Percentiles rank a stretch among this genome's conserved stretches.
These are phyloP conservation scores for Polytrichum commune DNA, from an alignment of 225 moss, liverwort and hornwort species.

Conservation along the genomic window DNA sequence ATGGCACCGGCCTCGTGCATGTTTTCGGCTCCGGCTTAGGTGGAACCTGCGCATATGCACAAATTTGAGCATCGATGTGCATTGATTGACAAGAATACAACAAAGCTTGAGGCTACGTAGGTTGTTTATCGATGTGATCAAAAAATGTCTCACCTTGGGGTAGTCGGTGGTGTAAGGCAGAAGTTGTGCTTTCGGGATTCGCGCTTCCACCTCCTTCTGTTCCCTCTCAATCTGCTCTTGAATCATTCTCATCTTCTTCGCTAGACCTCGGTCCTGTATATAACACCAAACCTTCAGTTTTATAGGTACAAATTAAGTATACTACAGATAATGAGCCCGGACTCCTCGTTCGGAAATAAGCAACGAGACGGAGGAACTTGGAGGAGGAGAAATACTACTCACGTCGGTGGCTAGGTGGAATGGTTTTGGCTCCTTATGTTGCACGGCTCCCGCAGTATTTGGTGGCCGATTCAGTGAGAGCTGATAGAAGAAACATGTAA, in stretches of 20 bases:
- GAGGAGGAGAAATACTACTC: constrained; percentile 9
- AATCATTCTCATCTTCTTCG: constrained; percentile 74
- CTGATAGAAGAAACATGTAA: constrained; percentile 30
- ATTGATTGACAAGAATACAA: not conserved
- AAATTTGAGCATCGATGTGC: not conserved
- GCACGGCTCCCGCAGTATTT: constrained; percentile 23
- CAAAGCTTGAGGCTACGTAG: not conserved
- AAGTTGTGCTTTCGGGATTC: constrained; percentile 88
- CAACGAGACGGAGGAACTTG: too few relatives aligned
- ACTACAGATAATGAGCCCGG: too few relatives aligned
- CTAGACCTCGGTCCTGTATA: constrained; percentile 74
- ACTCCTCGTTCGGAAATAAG: too few relatives aligned
- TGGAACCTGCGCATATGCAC: constrained; percentile 31
- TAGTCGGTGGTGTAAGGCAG: constrained; percentile 87
- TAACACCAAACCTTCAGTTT: not conserved
- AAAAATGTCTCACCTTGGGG: constrained; percentile 50
- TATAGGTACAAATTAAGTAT: too few relatives aligned
- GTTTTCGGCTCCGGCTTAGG: constrained; percentile 58
- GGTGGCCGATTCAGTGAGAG: constrained; percentile 52
- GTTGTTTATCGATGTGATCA: not conserved
- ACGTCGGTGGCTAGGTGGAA: constrained; percentile 93
- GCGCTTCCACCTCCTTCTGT: constrained; percentile 64
- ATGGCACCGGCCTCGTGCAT: constrained; percentile 49
- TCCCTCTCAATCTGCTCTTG: constrained; percentile 75
- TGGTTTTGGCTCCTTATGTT: constrained; percentile 48